Percentiles rank a stretch among this genome's conserved stretches.
These are phyloP conservation scores for Colletotrichum scovillei DNA, from an alignment of 2,329 filamentous ascomycete genomes.

Conservation along the genomic window DNA sequence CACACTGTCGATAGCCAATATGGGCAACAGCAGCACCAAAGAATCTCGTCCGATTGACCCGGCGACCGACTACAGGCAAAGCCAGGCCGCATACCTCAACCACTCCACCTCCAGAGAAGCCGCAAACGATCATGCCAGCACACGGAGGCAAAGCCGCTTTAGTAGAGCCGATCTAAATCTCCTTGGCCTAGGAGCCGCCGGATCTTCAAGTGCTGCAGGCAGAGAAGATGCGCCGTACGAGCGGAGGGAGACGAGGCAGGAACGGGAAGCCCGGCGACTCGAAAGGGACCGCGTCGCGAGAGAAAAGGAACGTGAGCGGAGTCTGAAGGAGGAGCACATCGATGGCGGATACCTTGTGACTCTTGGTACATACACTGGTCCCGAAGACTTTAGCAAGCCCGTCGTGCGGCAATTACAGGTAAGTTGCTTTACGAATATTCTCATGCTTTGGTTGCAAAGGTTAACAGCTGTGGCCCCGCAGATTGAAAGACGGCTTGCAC, in stretches of 20 bases:
- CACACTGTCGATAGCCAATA: constrained; percentile 34
- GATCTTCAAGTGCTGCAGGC: constrained; percentile 50
- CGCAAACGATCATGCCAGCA: constrained; percentile 15
- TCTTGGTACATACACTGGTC: constrained; percentile 89
- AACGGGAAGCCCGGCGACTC: constrained; percentile 85
- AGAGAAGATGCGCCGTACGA: constrained; percentile 60
- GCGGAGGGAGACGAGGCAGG: constrained; percentile 89
- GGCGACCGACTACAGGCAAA: constrained; percentile 30
- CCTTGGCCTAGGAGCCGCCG: constrained; percentile 53
- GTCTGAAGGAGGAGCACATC: constrained; percentile 90
- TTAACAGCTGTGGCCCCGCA: constrained; percentile 49
- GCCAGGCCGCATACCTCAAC: constrained; percentile 26
- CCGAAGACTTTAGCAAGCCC: constrained; percentile 92
- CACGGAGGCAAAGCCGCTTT: constrained; percentile 36
- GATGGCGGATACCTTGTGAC: constrained; percentile 97
- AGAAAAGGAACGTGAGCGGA: constrained; percentile 87
- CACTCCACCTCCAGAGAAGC: constrained; percentile 16
- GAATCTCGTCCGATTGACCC: constrained; percentile 46
- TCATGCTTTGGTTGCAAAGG: background rate
- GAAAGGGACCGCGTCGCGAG: constrained; percentile 84
- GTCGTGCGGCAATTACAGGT: constrained; percentile 93
- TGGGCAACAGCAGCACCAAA: constrained; percentile 55
- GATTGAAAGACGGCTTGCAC: constrained; percentile 93
- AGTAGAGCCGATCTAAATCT: constrained; percentile 60
- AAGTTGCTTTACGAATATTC: constrained; percentile 42